Evolutionary conservation across 805 yeast species (phyloP).

Genomic region (Candida nemodendra): DNA sequence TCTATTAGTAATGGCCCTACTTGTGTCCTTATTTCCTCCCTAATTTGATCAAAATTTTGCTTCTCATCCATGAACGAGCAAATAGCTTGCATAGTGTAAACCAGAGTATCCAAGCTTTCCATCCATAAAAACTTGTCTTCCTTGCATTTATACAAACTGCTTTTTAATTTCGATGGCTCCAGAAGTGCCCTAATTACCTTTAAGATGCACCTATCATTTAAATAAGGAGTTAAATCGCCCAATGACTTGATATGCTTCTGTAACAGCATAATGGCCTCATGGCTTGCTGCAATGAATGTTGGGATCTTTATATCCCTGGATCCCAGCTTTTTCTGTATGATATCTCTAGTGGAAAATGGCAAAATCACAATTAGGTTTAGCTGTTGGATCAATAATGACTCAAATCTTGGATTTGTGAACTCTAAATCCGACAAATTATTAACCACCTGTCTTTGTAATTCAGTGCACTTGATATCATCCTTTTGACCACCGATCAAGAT

Average conservation of each 20-base stretch:
- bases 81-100: slow-evolving; percentile 34
- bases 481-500: slow-evolving; percentile 55
- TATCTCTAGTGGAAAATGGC: slow-evolving; percentile 60
- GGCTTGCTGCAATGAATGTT: slow-evolving; percentile 61
- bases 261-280: slow-evolving; percentile 43
- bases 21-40: slow-evolving; percentile 18
- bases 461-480: slow-evolving; percentile 59
- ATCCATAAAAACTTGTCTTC: slow-evolving; percentile 51
- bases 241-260: slow-evolving; percentile 33
- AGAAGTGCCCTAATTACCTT: slow-evolving; percentile 50
- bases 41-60: slow-evolving; percentile 7
- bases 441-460: slow-evolving; percentile 60
- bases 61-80: slow-evolving; percentile 20
- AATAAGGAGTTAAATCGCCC: slow-evolving; percentile 33
- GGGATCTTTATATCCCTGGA: slow-evolving; percentile 48
- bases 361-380: slow-evolving; percentile 50
- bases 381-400: slow-evolving; percentile 50
- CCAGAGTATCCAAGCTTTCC: slow-evolving; percentile 43
- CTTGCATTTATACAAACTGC: slow-evolving; percentile 33
- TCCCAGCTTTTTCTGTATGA: slow-evolving; percentile 54
- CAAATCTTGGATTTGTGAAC: slow-evolving; percentile 34
- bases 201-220: slow-evolving; percentile 44
- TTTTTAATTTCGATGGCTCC: slow-evolving; percentile 49
- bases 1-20: slow-evolving; percentile 44
- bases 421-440: slow-evolving; percentile 39